phyloP scores from a whole-genome alignment of 352 stramenopile species.

The Phytopythium helicoides region DNA sequence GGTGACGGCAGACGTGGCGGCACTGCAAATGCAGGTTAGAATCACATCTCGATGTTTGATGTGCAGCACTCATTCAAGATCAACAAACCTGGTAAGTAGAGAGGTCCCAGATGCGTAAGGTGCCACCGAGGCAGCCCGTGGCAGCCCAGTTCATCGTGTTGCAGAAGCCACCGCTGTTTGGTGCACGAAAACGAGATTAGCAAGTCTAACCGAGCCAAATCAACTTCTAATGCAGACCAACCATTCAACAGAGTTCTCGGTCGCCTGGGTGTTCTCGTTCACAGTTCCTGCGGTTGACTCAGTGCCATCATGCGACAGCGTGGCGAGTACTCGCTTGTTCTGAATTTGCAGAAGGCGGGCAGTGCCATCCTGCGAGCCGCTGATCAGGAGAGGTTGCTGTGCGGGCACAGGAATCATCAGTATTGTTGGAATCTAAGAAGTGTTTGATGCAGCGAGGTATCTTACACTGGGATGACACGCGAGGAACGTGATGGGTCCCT shows the following conservation, averaged over 20 bases:
- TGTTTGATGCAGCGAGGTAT: conserved; percentile 3
- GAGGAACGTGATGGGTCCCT: conserved; percentile 91
- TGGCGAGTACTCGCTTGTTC: conserved; percentile 93
- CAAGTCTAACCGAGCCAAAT: conserved; percentile 5
- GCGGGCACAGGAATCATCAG: neutral
- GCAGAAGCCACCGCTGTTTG: conserved; percentile 90
- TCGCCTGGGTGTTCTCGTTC: conserved; percentile 42
- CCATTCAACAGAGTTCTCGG: conserved; percentile 88
- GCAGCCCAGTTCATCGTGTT: conserved; percentile 94
- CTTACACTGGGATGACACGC: conserved; percentile 80
- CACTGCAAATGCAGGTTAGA: conserved; percentile 42
- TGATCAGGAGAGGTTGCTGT: conserved; percentile 91
- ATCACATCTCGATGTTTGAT: neutral
- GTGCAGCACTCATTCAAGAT: neutral
- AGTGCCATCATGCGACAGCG: conserved; percentile 69
- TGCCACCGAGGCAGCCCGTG: conserved; percentile 93
- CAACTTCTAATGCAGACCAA: conserved; percentile 18
- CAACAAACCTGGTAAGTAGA: conserved; percentile 70
- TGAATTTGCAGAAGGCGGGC: conserved; percentile 92
- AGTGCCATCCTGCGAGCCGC: conserved; percentile 93
- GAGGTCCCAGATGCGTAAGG: conserved; percentile 97
- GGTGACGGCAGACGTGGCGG: conserved; percentile 85
- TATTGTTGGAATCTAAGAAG: neutral
- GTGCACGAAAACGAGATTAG: neutral
- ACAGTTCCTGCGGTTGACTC: conserved; percentile 46